Conservation (phyloP, 1,284 basidiomycete species). For the Cutaneotrichosporon sp. region DNA sequence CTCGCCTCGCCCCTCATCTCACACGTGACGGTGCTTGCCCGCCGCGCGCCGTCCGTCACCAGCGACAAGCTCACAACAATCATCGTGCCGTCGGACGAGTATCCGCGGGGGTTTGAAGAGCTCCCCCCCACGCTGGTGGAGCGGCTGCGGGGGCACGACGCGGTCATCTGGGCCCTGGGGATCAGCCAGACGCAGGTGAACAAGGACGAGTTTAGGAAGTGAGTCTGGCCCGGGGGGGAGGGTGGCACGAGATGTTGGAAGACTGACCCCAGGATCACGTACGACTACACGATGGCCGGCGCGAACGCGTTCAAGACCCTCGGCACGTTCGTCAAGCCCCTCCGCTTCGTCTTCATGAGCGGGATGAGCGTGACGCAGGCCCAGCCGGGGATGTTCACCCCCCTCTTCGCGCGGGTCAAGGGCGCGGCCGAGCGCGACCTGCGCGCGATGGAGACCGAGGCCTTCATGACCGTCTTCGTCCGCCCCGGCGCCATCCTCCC, state of each 20-base stretch:
- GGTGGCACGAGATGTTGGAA: too few species aligned
- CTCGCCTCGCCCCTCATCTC: constrained; percentile 31
- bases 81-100: constrained; percentile 29
- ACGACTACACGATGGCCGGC: constrained; percentile 31
- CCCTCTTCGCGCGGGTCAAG: constrained; percentile 30
- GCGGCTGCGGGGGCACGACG: constrained; percentile 15
- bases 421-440: constrained; percentile 33
- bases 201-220: constrained; percentile 15
- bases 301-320: constrained; percentile 28
- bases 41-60: constrained; percentile 26
- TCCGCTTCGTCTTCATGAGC: constrained; percentile 38
- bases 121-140: constrained; percentile 24
- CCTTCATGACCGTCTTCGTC: constrained; percentile 26
- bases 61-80: constrained; percentile 29
- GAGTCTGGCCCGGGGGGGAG: constrained; percentile 9
- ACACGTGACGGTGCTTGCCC: constrained; percentile 31
- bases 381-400: constrained; percentile 14
- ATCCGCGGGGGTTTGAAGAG: constrained; percentile 32
- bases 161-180: constrained; percentile 39
- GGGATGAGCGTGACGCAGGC: constrained; percentile 32
- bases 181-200: constrained; percentile 20
- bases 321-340: constrained; percentile 26
- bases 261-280: constrained; percentile 32
- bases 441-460: constrained; percentile 10
- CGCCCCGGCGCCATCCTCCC: constrained; percentile 35